Evolutionary conservation across 345 rosid species (phyloP).

Genomic region (Salix caprea): DNA sequence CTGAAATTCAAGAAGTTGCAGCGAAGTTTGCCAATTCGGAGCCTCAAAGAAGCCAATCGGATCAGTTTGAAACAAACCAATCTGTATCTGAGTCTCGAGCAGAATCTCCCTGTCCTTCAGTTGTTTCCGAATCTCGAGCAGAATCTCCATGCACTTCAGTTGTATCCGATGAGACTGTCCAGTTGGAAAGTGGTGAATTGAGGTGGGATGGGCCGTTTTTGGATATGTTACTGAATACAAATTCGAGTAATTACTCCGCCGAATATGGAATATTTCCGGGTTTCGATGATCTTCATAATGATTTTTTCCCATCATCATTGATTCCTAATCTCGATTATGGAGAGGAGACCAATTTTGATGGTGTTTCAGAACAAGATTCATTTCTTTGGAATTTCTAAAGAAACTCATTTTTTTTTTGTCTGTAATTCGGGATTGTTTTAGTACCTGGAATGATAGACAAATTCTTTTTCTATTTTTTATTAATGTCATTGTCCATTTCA

Average conservation of each 20-base stretch:
- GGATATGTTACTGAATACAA: conserved; percentile 26
- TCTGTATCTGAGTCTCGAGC: conserved; percentile 23
- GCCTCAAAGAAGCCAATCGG: conserved; percentile 13
- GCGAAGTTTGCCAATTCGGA: conserved; percentile 51
- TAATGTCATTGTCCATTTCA: no score
- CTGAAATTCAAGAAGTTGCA: conserved; percentile 60
- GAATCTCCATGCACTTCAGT: conserved; percentile 44
- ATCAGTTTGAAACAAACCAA: conserved; percentile 1
- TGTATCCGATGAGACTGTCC: conserved; percentile 26
- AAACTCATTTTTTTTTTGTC: background rate
- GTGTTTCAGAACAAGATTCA: conserved; percentile 25
- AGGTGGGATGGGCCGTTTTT: conserved; percentile 20
- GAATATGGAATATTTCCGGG: conserved; percentile 52
- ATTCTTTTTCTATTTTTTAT: background rate
- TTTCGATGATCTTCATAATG: conserved; percentile 45
- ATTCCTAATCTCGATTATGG: conserved; percentile 20
- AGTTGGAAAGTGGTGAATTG: conserved; percentile 25
- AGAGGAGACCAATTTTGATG: conserved; percentile 27
- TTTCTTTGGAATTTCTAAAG: conserved; percentile 62
- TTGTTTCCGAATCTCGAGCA: conserved; percentile 21
- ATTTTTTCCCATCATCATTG: conserved; percentile 25
- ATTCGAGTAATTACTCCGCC: conserved; percentile 23
- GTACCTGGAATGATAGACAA: background rate
- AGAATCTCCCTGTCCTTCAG: conserved; percentile 44
- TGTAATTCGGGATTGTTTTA: background rate